Conservation (phyloP, 106 monocot genomes). For the Phalaenopsis equestris region DNA sequence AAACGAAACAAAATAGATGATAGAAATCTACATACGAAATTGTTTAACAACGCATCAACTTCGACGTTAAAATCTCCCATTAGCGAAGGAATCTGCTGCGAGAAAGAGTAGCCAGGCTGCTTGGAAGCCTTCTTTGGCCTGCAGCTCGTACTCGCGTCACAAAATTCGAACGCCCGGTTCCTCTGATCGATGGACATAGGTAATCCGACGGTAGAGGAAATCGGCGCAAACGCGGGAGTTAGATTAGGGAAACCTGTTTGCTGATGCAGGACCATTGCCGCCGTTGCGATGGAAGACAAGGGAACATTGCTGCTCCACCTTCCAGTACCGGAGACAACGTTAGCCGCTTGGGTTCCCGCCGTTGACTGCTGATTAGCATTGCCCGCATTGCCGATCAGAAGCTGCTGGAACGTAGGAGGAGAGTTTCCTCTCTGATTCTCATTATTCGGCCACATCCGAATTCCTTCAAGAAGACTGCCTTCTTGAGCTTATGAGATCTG, state of each 20-base stretch:
- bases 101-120: neutral
- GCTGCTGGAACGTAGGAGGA: neutral
- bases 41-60: neutral
- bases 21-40: constrained; percentile 1
- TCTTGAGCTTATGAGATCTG: neutral
- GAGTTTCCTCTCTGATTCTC: neutral
- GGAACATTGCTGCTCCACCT: neutral
- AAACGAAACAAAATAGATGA: neutral
- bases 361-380: neutral
- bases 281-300: neutral
- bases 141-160: neutral
- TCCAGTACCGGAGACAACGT: neutral
- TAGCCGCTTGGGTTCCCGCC: neutral
- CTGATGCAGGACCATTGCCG: neutral
- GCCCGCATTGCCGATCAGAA: neutral
- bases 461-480: neutral
- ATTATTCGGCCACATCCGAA: neutral
- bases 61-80: neutral
- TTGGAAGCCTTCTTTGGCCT: neutral
- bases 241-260: neutral
- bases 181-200: neutral
- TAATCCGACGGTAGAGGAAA: neutral
- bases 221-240: neutral
- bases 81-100: neutral
- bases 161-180: neutral